A percentile compares a stretch with the other conserved stretches of the same genome.
phyloP scores from a whole-genome alignment of 2,329 filamentous ascomycete species.

The Cordyceps militaris region DNA sequence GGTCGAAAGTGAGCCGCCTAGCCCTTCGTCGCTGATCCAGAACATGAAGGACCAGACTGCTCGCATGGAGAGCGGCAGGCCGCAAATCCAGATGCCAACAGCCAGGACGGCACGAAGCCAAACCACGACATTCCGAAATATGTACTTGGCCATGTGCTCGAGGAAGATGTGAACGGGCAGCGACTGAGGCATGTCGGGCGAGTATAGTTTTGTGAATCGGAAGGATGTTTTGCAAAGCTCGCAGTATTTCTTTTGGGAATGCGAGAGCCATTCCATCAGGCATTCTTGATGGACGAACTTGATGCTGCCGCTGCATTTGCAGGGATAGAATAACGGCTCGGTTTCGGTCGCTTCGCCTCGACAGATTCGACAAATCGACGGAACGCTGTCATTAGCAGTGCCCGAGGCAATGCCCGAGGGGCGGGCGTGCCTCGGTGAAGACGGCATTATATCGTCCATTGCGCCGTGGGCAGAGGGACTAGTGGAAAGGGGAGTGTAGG shows the following conservation, averaged over 20 bases:
- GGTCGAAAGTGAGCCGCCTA: constrained; percentile 30
- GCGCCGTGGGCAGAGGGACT: background rate
- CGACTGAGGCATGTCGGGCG: constrained; percentile 81
- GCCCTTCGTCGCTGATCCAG: constrained; percentile 80
- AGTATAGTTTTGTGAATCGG: constrained; percentile 95
- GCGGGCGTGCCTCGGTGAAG: constrained; percentile 21
- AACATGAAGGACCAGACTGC: constrained; percentile 90
- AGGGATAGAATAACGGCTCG: constrained; percentile 92
- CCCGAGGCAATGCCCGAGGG: constrained; percentile 19
- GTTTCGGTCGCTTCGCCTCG: constrained; percentile 74
- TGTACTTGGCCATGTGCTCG: constrained; percentile 68
- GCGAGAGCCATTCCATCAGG: constrained; percentile 96
- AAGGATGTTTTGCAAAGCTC: constrained; percentile 98
- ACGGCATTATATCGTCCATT: constrained; percentile 22
- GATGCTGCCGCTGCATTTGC: constrained; percentile 98
- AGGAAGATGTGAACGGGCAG: constrained; percentile 77
- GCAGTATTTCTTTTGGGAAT: constrained; percentile 99
- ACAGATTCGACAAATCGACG: constrained; percentile 94
- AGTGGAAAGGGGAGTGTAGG: background rate
- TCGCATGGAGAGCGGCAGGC: constrained; percentile 85
- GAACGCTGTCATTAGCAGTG: constrained; percentile 27
- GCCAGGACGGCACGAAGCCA: constrained; percentile 78
- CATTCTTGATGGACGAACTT: constrained; percentile 98
- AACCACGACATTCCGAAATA: constrained; percentile 61
- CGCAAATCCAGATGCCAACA: constrained; percentile 77